Base-by-base conservation (phyloP, 176 grass and related monocot genomes). In the Lolium multiflorum region DNA sequence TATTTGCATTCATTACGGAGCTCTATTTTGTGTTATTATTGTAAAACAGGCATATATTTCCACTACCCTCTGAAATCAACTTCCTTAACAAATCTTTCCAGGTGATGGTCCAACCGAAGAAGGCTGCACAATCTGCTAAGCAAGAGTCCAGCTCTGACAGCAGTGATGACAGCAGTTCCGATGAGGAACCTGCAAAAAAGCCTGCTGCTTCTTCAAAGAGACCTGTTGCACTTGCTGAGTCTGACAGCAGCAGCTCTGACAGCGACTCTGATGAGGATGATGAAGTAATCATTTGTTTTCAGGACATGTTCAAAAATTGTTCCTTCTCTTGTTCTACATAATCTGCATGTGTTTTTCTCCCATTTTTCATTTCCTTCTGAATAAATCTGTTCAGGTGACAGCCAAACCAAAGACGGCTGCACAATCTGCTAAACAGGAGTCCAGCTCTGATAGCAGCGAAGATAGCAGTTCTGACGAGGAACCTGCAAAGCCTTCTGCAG, bases 81-180 rank as follows among this genome's bases (percentile, higher is more conserved):
- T 44, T 44, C 41, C 41, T 47, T 26, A 15, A 78, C 51, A 73
- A 69, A 60, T 75, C 2, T 68, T 77, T 38, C 28, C 60, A 91
- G 78, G 95, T 96, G 84, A 60, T 47, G 58, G 56, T 24, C 70
- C 73, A 28, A 76, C 25, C 73, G 10, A 54, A 91, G 78, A 98
- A 96, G 83, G 64, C 18, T 56, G 20, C 61, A 52, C 86, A 84
- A 79, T 77, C 85, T 74, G 76, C 48, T 82, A 89, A 86, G 50
- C 72, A 94, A 66, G 85, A 93, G 50, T 83, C 97, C 57, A 91
- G 79, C 51, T 90, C 87, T 51, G 88, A 83, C 13, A 85, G 61
- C 71, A 86, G 88, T 44, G 84, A 87, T 8, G 89, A 87, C 4
- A 87, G 79, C 18, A 79, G 74, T 3, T 80, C 80, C 18, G 84